Evolutionary conservation across 805 yeast species (phyloP), one percentile per base, ranked within the genome.

Genomic region (Yamadazyma akitaensis): DNA sequence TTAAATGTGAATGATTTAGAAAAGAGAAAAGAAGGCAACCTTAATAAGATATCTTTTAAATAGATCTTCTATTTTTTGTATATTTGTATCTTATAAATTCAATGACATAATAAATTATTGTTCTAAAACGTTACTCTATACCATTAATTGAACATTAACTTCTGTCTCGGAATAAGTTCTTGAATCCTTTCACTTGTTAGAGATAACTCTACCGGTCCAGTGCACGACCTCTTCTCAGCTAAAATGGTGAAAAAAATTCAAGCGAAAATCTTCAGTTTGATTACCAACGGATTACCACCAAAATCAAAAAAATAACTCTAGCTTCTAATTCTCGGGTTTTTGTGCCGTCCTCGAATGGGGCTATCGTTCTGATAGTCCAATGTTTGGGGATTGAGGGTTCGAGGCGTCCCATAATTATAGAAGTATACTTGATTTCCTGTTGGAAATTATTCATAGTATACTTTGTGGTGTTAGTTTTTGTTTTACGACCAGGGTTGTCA

Each of bases 281-380:
- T 62, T 63, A 62, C 67, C 68, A 59, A 54, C 61, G 68, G 65
- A 61, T 51, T 34, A 52, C 43, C 46, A 39, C 50, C 40, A 44
- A 49, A 46, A 49, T 33, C 49, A 45, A 42, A 49, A 47, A 47
- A 46, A 42, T 19, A 51, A 43, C 49, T 46, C 45, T 43, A 48
- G 54, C 48, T 37, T 4, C n/a, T 14, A 9, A 18, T 40, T 24
- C 36, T 32, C 18, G 18, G 42, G 32, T 32, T 13, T 24, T 21
- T 32, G 35, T 30, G 31, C 40, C 42, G 42, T 38, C 26, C 18
- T 9, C 12, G 12, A 41, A 28, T 28, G 35, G 21, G 13, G 34
- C 33, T 51, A 48, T 55, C 61, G 57, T 54, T 57, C 51, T 61
- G 65, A 59, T 44, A 48, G 44, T 5, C 24, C 43, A 38, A 31